Percentiles rank a stretch among this genome's conserved stretches.
phyloP scores from a whole-genome alignment of 495 filamentous ascomycete genomes.

The Penicillium nucicola region DNA sequence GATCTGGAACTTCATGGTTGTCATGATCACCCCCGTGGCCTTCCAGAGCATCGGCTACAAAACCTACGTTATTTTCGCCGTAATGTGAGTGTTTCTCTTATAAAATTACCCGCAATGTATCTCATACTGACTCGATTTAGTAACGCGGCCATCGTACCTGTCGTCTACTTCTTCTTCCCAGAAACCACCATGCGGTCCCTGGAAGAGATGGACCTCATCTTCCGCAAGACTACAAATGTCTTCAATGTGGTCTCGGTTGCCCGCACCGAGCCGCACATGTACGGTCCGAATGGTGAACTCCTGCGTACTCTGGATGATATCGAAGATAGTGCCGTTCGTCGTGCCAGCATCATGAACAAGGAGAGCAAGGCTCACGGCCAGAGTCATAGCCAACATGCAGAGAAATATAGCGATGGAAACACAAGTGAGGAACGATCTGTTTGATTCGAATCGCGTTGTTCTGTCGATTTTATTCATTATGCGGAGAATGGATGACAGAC shows the following conservation, averaged over 20 bases:
- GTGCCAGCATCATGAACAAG: constrained; percentile 26
- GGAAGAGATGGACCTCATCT: constrained; percentile 76
- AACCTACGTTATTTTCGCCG: constrained; percentile 69
- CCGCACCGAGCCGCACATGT: constrained; percentile 59
- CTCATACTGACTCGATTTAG: constrained; percentile 26
- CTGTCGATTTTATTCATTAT: too few species aligned
- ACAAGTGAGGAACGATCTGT: constrained; percentile 26
- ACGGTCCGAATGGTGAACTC: constrained; percentile 67
- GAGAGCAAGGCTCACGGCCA: constrained; percentile 3
- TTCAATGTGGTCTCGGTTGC: constrained; percentile 62
- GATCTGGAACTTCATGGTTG: constrained; percentile 58
- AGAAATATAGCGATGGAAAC: constrained; percentile 31
- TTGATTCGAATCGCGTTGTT: neutral
- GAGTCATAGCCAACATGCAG: constrained; percentile 20
- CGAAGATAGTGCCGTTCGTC: constrained; percentile 36
- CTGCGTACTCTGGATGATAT: constrained; percentile 38
- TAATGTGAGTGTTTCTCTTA: constrained; percentile 47
- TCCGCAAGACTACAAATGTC: constrained; percentile 55
- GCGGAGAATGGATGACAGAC: too few species aligned
- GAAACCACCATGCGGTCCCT: constrained; percentile 71
- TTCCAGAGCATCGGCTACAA: constrained; percentile 60
- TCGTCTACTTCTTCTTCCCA: constrained; percentile 73
- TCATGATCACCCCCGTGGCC: constrained; percentile 62
- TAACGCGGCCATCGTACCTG: constrained; percentile 67
- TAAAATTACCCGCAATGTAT: too few species aligned